These are phyloP conservation scores for Turnera subulata DNA, from an alignment of 345 rosid genomes.

Conservation along the genomic window DNA sequence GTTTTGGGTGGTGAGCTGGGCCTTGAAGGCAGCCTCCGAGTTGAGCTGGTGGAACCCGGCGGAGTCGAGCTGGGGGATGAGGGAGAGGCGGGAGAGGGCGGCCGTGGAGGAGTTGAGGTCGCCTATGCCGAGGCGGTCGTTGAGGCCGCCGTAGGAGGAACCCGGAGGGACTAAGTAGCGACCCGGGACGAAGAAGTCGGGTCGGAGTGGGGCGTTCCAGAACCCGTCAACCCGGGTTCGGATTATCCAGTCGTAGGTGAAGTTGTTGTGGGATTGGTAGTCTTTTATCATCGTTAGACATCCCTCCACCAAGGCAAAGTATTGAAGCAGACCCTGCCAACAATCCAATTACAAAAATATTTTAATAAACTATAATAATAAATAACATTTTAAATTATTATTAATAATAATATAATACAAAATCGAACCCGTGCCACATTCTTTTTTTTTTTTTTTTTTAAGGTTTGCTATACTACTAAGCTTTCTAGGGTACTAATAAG, in stretches of 20 bases:
- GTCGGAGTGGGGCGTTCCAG: slow-evolving; percentile 67
- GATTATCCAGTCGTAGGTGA: slow-evolving; percentile 85
- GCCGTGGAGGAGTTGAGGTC: slow-evolving; percentile 49
- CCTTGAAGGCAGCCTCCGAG: slow-evolving; percentile 80
- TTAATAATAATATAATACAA: neutral
- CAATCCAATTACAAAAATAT: no score
- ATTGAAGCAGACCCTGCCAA: slow-evolving; percentile 85
- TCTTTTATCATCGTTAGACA: slow-evolving; percentile 62
- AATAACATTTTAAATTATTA: no score
- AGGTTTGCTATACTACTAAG: no score
- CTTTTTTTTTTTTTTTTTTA: no score
- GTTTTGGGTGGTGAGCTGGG: slow-evolving; percentile 57
- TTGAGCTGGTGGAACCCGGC: slow-evolving; percentile 56
- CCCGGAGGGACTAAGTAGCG: slow-evolving; percentile 74
- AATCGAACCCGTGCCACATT: no score
- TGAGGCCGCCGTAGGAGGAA: slow-evolving; percentile 83
- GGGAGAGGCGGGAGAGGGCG: slow-evolving; percentile 81
- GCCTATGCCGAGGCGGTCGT: slow-evolving; percentile 89
- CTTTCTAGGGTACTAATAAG: no score
- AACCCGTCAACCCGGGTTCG: slow-evolving; percentile 92
- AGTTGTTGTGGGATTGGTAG: slow-evolving; percentile 43
- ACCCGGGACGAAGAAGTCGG: slow-evolving; percentile 54
- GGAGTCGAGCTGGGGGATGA: slow-evolving; percentile 58
- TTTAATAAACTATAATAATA: no score
- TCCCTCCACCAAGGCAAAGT: slow-evolving; percentile 80